Evolutionary conservation across 2,329 filamentous ascomycete species (phyloP), one percentile per base, ranked within the genome.

Genomic region (Alternaria conjuncta): DNA sequence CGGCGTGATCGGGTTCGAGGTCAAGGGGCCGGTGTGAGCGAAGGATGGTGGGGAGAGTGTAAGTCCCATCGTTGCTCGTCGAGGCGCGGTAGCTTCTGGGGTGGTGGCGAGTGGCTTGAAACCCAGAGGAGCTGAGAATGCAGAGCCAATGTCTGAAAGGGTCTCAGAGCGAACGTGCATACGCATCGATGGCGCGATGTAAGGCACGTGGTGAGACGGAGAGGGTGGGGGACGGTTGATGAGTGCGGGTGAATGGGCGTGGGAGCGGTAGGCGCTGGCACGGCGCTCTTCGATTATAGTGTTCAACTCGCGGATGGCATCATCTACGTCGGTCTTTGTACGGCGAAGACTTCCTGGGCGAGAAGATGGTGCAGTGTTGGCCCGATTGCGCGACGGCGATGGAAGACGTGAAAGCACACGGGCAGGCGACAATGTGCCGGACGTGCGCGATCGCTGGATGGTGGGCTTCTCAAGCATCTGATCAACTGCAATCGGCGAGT

Each of bases 211-310:
- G 59, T 79, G 75, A 11, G 75, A 75, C 20, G 78, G 78, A 0
- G 78, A 79, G 10, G 69, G 77, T 41, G 73, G 71, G 64, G 75
- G 71, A 10, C 73, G 67, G 55, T 69, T 70, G 71, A 69, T 67
- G 44, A 76, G 63, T 8, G 71, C 64, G 3, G 78, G 71, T 2
- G 72, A 71, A n/a, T 74, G 70, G 21, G 71, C 72, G 23, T 72
- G 68, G 0, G 74, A 74, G 28, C 75, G 71, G 61, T 77, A 78
- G 9, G 76, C 75, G 51, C 80, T 80, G 26, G 78, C 79, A n/a
- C 82, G 74, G 15, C 79, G 79, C 67, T 84, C 82, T 68, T 84
- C 82, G 53, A 84, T 79, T 55, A 84, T 84, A 21, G 81, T 84
- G 71, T 85, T 84, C 59, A 84, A 78, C 69, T 84, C 83, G 4